Evolutionary conservation across 768 basidiomycete genomes (phyloP).

Genomic region (Mycena olivaceomarginata): DNA sequence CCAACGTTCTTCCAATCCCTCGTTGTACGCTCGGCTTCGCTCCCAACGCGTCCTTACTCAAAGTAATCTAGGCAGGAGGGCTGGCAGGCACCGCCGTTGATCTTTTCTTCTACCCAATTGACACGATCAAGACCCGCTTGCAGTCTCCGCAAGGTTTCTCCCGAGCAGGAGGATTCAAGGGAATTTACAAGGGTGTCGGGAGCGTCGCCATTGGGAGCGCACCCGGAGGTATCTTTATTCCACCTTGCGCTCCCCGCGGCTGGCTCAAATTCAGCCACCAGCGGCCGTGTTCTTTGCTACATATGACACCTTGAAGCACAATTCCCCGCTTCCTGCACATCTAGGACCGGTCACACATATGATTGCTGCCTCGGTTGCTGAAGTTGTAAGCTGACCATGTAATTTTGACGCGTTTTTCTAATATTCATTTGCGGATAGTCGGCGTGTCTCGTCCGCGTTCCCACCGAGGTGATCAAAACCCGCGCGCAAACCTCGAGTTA

Average conservation of each 20-base stretch:
- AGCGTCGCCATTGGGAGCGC: constrained; percentile 36
- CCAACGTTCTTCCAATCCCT: constrained; percentile 64
- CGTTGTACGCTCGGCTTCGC: constrained; percentile 50
- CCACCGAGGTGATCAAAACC: constrained; percentile 97
- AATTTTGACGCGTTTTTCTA: constrained; percentile 26
- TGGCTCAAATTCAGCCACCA: constrained; percentile 52
- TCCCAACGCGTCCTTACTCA: constrained; percentile 3
- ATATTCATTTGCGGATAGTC: constrained; percentile 63
- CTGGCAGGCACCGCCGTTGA: constrained; percentile 36
- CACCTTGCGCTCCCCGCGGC: background rate
- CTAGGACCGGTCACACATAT: constrained; percentile 70
- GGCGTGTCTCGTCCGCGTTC: constrained; percentile 95
- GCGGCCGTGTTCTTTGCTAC: constrained; percentile 97
- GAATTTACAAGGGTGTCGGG: constrained; percentile 39
- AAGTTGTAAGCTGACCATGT: constrained; percentile 66
- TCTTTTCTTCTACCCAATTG: constrained; percentile 36
- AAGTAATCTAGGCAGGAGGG: constrained; percentile 73
- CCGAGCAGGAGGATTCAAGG: constrained; percentile 32
- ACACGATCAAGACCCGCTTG: constrained; percentile 39
- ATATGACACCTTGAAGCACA: constrained; percentile 91
- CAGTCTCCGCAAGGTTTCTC: constrained; percentile 36
- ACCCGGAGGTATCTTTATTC: constrained; percentile 21
- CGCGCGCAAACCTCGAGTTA: constrained; percentile 92
- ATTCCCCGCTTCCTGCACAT: constrained; percentile 76
- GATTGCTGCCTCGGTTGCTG: constrained; percentile 75